Conservation (phyloP, 768 basidiomycete species). For the Collybia sp. region DNA sequence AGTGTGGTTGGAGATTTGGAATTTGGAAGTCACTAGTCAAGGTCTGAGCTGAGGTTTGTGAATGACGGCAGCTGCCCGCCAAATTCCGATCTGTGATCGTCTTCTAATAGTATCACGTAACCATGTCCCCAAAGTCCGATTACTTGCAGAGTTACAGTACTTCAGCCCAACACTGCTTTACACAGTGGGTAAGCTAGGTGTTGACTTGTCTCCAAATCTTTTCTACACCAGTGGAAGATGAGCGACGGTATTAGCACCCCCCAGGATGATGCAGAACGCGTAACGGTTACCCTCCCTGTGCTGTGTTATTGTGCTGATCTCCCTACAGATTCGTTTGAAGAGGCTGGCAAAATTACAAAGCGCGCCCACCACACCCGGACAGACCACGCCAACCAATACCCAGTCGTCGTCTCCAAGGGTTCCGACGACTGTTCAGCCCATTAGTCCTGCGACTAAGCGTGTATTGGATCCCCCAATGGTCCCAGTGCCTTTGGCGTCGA, state of each 20-base stretch:
- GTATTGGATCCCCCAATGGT: conserved; percentile 25
- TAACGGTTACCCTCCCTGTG: conserved; percentile 25
- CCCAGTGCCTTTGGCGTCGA: conserved; percentile 30
- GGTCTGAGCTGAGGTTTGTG: too few relatives aligned
- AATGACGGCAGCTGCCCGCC: too few relatives aligned
- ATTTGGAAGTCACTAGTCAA: too few relatives aligned
- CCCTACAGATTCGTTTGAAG: conserved; percentile 80
- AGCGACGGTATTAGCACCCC: conserved; percentile 43
- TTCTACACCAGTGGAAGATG: conserved; percentile 17
- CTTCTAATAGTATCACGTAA: too few relatives aligned
- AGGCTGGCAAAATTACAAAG: conserved; percentile 81
- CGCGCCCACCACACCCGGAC: conserved; percentile 25
- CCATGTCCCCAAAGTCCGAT: too few relatives aligned
- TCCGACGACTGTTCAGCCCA: conserved; percentile 21
- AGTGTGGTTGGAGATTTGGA: too few relatives aligned
- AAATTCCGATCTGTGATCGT: too few relatives aligned
- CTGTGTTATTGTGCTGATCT: not conserved
- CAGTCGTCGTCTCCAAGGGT: conserved; percentile 15
- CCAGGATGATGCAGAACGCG: conserved; percentile 78
- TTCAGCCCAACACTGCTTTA: too few relatives aligned
- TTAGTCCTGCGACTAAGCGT: conserved; percentile 32
- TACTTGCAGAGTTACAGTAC: too few relatives aligned
- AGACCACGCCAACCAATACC: conserved; percentile 28
- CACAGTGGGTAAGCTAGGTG: too few relatives aligned
- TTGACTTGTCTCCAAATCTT: too few relatives aligned